Evolutionary conservation across 1,284 basidiomycete genomes (phyloP), one percentile per base, ranked within the genome.

Genomic region (Fomes fomentarius): DNA sequence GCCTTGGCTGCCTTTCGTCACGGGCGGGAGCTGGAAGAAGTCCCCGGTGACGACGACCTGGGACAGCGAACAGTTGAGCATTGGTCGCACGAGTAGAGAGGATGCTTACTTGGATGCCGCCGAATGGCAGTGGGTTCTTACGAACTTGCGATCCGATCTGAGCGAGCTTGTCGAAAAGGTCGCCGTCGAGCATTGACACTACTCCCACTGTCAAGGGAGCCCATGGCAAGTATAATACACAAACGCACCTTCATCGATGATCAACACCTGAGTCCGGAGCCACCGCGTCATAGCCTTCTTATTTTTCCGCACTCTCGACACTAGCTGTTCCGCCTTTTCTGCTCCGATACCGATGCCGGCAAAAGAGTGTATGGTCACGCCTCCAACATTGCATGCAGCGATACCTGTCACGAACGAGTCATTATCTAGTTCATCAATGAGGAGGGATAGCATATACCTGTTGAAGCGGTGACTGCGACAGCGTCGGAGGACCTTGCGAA

Each of bases 111-210:
- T 96, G 87, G 22, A 96, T 94, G 12, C 93, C 96, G 26, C 96
- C 96, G 64, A 96, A 98, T 0, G 94, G 89, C 35, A 67, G 62
- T 0, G 64, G 50, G 31, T 77, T 83, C 61, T 81, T 78, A 48
- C 93, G 80, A 19, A 94, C 60, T 0, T 65, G 57, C 42, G 81
- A 74, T 7, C 83, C 94, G n/a, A 96, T 82, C n/a, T 71, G 57
- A 21, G 79, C 83, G 35, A 97, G 78, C 68, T 94, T 95, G 72
- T 96, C 94, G 63, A 96, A 91, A 15, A 96, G 74, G 7, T 79
- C 79, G 3, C 89, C 94, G 54, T 97, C 95, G 14, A 98, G 79
- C 96, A 97, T 97, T 0, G 95, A 97, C 38, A 96, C 93, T 91
- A 52, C n/a, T n/a, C n/a, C n/a, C n/a, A n/a, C n/a, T n/a, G n/a